Conservation (phyloP, 371 early-diverging fungal genomes). For the Sporodiniella umbellata region DNA sequence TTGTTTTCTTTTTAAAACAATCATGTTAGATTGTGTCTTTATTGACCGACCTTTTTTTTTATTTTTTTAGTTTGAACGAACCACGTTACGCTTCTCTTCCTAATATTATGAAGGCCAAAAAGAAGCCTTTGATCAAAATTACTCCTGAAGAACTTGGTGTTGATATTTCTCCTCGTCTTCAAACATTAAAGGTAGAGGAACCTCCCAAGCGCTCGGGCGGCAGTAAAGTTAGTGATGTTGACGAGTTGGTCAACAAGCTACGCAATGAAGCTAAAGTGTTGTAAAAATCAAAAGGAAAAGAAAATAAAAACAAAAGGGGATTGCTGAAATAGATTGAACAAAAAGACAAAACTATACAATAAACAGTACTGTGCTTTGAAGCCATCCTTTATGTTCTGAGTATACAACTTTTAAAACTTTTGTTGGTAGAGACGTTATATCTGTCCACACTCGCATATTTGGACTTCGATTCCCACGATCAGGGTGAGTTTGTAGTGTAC, state of each 20-base stretch:
- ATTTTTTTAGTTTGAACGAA: slow-evolving; percentile 75
- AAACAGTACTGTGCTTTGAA: not conserved
- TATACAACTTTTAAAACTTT: slow-evolving; percentile 5
- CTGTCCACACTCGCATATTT: slow-evolving; percentile 4
- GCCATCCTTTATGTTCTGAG: slow-evolving; percentile 9
- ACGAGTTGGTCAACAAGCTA: slow-evolving; percentile 89
- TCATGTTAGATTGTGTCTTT: too few species aligned
- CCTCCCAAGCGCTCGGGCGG: slow-evolving; percentile 95
- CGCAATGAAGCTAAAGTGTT: slow-evolving; percentile 63
- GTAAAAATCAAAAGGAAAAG: slow-evolving; percentile 17
- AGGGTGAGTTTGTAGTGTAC: slow-evolving; percentile 14
- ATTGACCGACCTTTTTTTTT: not conserved
- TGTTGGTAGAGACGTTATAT: slow-evolving; percentile 11
- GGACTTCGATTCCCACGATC: slow-evolving; percentile 4
- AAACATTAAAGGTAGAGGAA: slow-evolving; percentile 87
- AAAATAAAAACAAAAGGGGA: too few species aligned
- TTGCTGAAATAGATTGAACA: not conserved
- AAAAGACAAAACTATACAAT: not conserved
- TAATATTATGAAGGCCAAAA: slow-evolving; percentile 98
- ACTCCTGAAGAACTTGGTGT: slow-evolving; percentile 82
- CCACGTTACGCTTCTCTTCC: slow-evolving; percentile 95
- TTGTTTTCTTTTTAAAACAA: too few species aligned
- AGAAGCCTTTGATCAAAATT: slow-evolving; percentile 89
- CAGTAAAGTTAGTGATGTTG: slow-evolving; percentile 90
- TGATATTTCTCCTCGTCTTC: slow-evolving; percentile 80